Evolutionary conservation across 2,329 filamentous ascomycete genomes (phyloP).

Genomic region (Cladophialophora bantiana): DNA sequence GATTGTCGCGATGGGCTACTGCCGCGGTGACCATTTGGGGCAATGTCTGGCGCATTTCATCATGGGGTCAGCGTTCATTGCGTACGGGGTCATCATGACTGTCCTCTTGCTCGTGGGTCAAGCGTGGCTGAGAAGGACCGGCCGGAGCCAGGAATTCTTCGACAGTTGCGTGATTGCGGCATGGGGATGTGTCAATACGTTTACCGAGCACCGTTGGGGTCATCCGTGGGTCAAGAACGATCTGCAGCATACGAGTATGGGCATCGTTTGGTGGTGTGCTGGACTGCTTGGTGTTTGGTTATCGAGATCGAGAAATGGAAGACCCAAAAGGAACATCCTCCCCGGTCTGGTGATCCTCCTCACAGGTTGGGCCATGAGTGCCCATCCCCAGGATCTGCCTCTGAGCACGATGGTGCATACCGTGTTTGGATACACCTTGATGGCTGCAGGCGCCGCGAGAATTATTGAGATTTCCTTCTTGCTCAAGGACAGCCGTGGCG

Average conservation of each 20-base stretch:
- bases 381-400: conserved; percentile 82
- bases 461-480: conserved; percentile 94
- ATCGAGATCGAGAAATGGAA: conserved; percentile 79
- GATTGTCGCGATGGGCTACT: conserved; percentile 91
- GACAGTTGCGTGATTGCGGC: conserved; percentile 88
- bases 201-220: conserved; percentile 97
- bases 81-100: conserved; percentile 85
- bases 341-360: conserved; percentile 89
- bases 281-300: conserved; percentile 92
- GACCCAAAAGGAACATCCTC: conserved; percentile 89
- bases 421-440: conserved; percentile 93
- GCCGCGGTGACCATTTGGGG: conserved; percentile 85
- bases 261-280: conserved; percentile 97
- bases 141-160: conserved; percentile 94
- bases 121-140: conserved; percentile 79
- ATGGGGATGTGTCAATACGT: conserved; percentile 98
- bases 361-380: conserved; percentile 95
- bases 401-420: conserved; percentile 87
- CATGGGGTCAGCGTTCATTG: conserved; percentile 97
- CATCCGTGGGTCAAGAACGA: conserved; percentile 88
- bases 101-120: conserved; percentile 89
- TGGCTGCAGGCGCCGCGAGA: conserved; percentile 82
- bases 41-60: conserved; percentile 98
- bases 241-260: conserved; percentile 98
- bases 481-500: conserved; percentile 74